Evolutionary conservation across 2,329 filamentous ascomycete genomes (phyloP).

Genomic region (Drechmeria coniospora): DNA sequence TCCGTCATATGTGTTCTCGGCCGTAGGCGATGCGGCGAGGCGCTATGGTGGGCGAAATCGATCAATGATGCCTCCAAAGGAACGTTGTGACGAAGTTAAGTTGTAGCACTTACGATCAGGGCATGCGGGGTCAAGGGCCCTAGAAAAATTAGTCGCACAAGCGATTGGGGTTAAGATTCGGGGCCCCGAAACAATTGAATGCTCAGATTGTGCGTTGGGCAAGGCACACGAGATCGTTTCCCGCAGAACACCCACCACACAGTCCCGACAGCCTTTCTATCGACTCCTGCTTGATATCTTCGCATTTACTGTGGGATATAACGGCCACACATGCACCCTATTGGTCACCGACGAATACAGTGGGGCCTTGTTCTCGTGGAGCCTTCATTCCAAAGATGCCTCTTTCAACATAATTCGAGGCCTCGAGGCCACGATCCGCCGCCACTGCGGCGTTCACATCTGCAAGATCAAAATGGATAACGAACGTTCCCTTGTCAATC

Average conservation of each 20-base stretch:
- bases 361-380: conserved; percentile 1
- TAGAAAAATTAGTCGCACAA: background rate
- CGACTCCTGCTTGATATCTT: conserved; percentile 1
- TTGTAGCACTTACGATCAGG: background rate
- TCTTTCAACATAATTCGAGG: background rate
- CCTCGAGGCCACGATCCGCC: background rate
- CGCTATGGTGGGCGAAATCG: too few relatives aligned
- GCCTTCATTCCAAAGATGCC: background rate
- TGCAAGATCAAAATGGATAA: background rate
- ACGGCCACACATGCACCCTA: conserved; percentile 1
- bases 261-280: conserved; percentile 1
- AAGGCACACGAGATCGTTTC: conserved; percentile 1
- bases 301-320: conserved; percentile 1
- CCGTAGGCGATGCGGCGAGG: too few relatives aligned
- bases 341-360: background rate
- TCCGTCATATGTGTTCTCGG: background rate
- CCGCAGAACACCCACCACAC: background rate
- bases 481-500: conserved; percentile 1
- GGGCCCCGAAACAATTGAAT: background rate
- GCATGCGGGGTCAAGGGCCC: background rate
- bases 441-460: background rate
- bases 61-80: background rate
- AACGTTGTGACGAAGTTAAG: background rate
- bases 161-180: background rate
- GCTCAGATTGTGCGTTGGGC: background rate